A percentile compares a stretch with the other conserved stretches of the same genome.
phyloP scores from a whole-genome alignment of 169 alveolate species.

The Cryptosporidium canis region DNA sequence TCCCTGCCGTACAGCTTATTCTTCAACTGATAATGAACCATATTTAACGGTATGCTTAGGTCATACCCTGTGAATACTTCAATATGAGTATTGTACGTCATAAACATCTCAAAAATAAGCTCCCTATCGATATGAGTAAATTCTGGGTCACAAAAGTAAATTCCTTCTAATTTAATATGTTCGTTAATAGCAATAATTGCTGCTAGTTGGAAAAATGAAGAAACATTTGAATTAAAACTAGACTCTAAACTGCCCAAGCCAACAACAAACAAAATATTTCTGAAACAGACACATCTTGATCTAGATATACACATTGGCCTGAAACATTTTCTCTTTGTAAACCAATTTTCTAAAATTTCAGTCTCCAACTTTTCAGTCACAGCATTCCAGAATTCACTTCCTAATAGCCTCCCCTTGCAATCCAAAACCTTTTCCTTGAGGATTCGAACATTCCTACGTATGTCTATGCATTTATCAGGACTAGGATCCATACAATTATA shows the following conservation, averaged over 20 bases:
- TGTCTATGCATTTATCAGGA: background rate
- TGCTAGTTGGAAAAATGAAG: constrained; percentile 57
- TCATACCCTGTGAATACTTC: constrained; percentile 43
- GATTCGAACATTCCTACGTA: background rate
- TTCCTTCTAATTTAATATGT: constrained; percentile 26
- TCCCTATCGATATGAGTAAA: constrained; percentile 47
- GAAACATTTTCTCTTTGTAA: background rate
- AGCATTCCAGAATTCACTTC: constrained; percentile 31
- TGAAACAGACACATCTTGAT: background rate
- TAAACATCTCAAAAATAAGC: constrained; percentile 34
- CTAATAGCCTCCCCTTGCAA: constrained; percentile 11
- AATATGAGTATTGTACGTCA: constrained; percentile 6
- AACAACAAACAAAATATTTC: background rate
- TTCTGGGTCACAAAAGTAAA: constrained; percentile 66
- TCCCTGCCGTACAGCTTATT: constrained; percentile 13
- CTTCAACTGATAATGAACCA: background rate
- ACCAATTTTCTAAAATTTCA: constrained; percentile 12
- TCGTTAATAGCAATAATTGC: constrained; percentile 16
- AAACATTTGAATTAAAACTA: background rate
- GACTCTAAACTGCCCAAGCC: constrained; percentile 64
- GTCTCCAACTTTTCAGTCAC: background rate
- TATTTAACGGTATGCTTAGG: constrained; percentile 17
- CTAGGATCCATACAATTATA: background rate
- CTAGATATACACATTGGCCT: background rate
- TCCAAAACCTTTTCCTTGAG: background rate